phyloP scores from a whole-genome alignment of 208 protist genomes.

The Leishmania amazonensis region DNA sequence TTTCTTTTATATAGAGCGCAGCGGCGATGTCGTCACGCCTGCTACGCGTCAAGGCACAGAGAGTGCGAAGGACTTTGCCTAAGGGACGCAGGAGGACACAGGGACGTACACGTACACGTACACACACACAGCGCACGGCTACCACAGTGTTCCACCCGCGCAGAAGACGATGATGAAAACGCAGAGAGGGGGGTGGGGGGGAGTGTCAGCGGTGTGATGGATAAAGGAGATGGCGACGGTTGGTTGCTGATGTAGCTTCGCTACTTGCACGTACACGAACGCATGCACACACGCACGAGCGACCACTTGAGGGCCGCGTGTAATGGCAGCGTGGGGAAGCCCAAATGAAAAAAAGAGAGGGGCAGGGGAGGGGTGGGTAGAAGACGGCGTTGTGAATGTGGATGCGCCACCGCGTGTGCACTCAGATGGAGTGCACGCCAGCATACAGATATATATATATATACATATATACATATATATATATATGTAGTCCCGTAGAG shows the following conservation, averaged over 20 bases:
- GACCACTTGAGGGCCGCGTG: background rate
- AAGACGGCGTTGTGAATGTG: background rate
- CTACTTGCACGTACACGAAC: background rate
- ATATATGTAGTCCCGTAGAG: background rate
- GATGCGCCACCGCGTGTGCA: background rate
- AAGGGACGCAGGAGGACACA: background rate
- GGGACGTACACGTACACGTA: background rate
- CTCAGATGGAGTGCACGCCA: background rate
- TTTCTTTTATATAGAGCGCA: background rate
- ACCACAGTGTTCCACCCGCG: background rate
- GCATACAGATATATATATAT: background rate
- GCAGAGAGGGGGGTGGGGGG: background rate
- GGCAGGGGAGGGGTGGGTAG: background rate
- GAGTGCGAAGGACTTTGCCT: background rate
- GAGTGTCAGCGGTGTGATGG: background rate
- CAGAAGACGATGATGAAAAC: background rate
- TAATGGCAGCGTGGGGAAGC: background rate
- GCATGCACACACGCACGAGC: background rate
- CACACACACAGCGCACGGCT: background rate
- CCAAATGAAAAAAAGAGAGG: background rate
- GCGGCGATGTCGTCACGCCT: background rate
- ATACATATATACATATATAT: no score
- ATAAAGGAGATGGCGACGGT: background rate
- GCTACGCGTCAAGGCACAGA: background rate
- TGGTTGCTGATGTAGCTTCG: background rate